phyloP scores from a whole-genome alignment of 2,329 filamentous ascomycete genomes.

The Pseudogymnoascus sp. region DNA sequence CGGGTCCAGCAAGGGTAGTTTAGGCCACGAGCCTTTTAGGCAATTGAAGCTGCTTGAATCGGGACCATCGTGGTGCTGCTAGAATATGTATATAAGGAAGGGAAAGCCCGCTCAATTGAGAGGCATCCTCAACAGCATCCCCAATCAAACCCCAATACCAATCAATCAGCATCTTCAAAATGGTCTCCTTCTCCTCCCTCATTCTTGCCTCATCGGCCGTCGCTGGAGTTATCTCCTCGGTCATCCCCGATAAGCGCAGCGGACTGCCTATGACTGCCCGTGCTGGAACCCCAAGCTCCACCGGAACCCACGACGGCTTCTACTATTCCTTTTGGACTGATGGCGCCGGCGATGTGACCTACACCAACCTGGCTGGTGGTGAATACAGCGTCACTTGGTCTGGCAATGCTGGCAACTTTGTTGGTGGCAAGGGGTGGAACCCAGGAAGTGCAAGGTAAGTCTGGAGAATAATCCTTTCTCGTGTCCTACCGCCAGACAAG shows the following conservation, averaged over 20 bases:
- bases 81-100: not conserved
- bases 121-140: not conserved
- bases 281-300: conserved; percentile 36
- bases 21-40: not conserved
- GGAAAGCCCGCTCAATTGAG: not conserved
- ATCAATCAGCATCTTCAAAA: conserved; percentile 6
- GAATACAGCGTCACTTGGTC: conserved; percentile 44
- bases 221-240: conserved; percentile 12
- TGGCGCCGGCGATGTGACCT: conserved; percentile 41
- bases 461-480: not conserved
- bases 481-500: not conserved
- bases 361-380: conserved; percentile 47
- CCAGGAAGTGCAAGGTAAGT: conserved; percentile 28
- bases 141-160: not conserved
- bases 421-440: conserved; percentile 45
- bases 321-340: conserved; percentile 57
- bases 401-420: conserved; percentile 38
- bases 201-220: conserved; percentile 13
- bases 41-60: not conserved
- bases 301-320: conserved; percentile 49
- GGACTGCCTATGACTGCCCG: conserved; percentile 2
- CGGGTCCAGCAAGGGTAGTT: not conserved
- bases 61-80: not conserved
- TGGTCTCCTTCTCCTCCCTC: conserved; percentile 19
- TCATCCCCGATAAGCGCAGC: not conserved